Base-by-base conservation (phyloP, 2,329 filamentous ascomycete species). In the Aaosphaeria arxii region DNA sequence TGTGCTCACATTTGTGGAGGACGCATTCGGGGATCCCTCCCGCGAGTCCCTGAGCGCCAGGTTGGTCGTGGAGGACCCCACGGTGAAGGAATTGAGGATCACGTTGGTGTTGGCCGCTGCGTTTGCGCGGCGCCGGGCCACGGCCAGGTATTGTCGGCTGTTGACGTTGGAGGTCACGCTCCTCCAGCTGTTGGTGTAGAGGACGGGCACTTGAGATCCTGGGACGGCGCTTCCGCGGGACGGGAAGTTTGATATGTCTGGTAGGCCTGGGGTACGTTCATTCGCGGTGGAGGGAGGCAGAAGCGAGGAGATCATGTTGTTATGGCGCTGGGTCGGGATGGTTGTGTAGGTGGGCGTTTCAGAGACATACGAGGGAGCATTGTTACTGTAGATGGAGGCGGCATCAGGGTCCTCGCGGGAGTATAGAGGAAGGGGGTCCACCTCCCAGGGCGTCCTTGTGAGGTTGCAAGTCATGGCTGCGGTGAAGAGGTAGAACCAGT, bases 331-430 rank as follows among this genome's bases (percentile, higher is more conserved):
- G 5, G 50, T 49, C 11, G 47, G 47, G 32, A 74, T 72, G 13
- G 82, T 83, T 61, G 83, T 81, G 62, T 87, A 86, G 1, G 83
- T 83, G 4, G 85, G 85, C 2, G 77, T 80, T 45, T 86, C 83
- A 46, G 84, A 87, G 52, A 81, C 55, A 65, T 87, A 87, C 7
- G 85, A 87, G 38, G 85, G 85, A n/a, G 84, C 84, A 24, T 24
- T 24, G 6, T 79, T 79, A 13, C 84, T 87, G 56, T 76, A 82
- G 52, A 88, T 80, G 7, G 85, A 88, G 5, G 81, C 78, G 24
- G 84, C 86, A 58, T 88, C 85, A 49, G 85, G 82, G 63, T 87
- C 84, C 38, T 52, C 30, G 36, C 50, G 54, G 9, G 51, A 56
- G 46, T 66, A 69, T 39, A 66, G 56, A 5, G 66, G 64, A 29